phyloP scores from a whole-genome alignment of 2,329 filamentous ascomycete genomes.

The Cladophialophora exuberans region DNA sequence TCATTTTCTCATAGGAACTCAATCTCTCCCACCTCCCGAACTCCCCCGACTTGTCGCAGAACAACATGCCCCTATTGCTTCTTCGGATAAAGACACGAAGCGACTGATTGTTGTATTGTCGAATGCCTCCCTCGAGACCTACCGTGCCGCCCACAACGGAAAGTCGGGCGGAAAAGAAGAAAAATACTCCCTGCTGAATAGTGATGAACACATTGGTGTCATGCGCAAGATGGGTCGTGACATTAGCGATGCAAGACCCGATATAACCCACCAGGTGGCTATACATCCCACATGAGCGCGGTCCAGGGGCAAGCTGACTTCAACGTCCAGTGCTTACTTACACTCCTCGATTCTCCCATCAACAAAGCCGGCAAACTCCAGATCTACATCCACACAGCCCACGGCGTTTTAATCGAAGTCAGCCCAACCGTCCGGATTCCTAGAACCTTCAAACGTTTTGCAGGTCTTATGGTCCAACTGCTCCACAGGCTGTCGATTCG shows the following conservation, averaged over 20 bases:
- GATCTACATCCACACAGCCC: constrained; percentile 98
- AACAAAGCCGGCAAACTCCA: constrained; percentile 98
- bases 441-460: constrained; percentile 97
- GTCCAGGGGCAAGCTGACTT: constrained; percentile 31
- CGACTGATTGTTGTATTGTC: constrained; percentile 94
- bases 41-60: constrained; percentile 92
- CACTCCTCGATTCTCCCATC: constrained; percentile 93
- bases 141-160: constrained; percentile 81
- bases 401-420: constrained; percentile 95
- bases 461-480: constrained; percentile 96
- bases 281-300: constrained; percentile 20
- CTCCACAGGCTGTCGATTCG: constrained; percentile 94
- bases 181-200: constrained; percentile 97
- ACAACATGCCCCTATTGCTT: constrained; percentile 81
- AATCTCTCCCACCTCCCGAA: constrained; percentile 89
- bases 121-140: constrained; percentile 96
- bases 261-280: constrained; percentile 95
- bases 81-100: constrained; percentile 86
- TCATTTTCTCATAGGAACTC: constrained; percentile 65
- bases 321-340: constrained; percentile 79
- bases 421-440: constrained; percentile 98
- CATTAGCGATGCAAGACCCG: constrained; percentile 94
- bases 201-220: constrained; percentile 97
- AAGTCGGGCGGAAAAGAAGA: constrained; percentile 74
- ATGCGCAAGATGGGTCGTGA: constrained; percentile 99